Conservation (phyloP, 352 stramenopile species). For the Phytophthora colocasiae region DNA sequence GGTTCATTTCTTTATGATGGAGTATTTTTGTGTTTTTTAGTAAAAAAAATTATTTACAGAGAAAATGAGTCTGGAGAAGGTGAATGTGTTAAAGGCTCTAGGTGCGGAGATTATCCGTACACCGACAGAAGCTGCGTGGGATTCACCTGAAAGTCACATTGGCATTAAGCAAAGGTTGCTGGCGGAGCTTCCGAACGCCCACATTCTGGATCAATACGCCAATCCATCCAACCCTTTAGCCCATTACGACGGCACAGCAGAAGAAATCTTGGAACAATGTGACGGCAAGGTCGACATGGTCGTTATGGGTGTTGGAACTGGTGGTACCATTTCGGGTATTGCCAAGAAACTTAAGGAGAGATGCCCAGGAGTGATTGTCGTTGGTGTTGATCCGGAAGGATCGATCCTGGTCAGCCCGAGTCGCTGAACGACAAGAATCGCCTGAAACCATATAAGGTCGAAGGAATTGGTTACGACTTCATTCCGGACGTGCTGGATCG, state of each 20-base stretch:
- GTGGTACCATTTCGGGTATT: constrained; percentile 95
- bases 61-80: constrained; percentile 97
- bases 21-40: constrained; percentile 3
- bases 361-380: constrained; percentile 84
- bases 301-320: constrained; percentile 94
- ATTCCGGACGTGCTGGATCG: constrained; percentile 95
- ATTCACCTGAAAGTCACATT: constrained; percentile 96
- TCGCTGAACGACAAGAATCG: constrained; percentile 92
- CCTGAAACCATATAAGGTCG: constrained; percentile 91
- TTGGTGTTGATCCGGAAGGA: constrained; percentile 92
- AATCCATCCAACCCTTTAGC: constrained; percentile 96
- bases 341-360: constrained; percentile 95
- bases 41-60: constrained; percentile 59
- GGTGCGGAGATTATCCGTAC: constrained; percentile 96
- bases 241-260: constrained; percentile 95
- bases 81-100: constrained; percentile 95
- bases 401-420: constrained; percentile 93
- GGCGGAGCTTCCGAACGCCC: constrained; percentile 92
- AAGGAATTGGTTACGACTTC: constrained; percentile 98
- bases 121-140: constrained; percentile 95
- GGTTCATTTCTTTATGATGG: not conserved
- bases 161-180: constrained; percentile 93
- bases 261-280: constrained; percentile 94
- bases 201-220: constrained; percentile 97
- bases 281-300: constrained; percentile 96